These are phyloP conservation scores for Kodamaea jinghongensis DNA, from an alignment of 805 yeast species.

Conservation along the genomic window DNA sequence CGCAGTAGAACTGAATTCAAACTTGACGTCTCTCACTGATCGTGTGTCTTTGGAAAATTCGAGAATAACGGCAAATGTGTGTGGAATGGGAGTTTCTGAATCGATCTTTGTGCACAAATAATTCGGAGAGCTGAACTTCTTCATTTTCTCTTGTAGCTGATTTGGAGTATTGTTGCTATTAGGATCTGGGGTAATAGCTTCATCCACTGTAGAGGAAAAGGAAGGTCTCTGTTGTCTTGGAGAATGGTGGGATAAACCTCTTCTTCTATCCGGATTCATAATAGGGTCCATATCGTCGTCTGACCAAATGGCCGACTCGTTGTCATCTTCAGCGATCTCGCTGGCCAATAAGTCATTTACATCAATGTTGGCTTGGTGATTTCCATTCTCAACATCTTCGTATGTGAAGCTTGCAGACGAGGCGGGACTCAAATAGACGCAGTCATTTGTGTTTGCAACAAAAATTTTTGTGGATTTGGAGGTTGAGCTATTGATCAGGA, in stretches of 20 bases:
- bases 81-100: constrained; percentile 44
- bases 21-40: constrained; percentile 33
- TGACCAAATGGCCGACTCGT: constrained; percentile 12
- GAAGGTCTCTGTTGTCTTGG: constrained; percentile 1
- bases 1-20: constrained; percentile 44
- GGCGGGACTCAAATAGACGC: constrained; percentile 40
- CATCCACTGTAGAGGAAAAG: not conserved
- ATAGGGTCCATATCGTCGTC: constrained; percentile 13
- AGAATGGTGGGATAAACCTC: not conserved
- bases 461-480: constrained; percentile 30
- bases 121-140: constrained; percentile 31
- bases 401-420: constrained; percentile 39
- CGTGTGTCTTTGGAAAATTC: constrained; percentile 40
- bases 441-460: constrained; percentile 39
- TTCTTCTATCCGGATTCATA: not conserved
- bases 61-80: constrained; percentile 51
- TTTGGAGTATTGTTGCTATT: constrained; percentile 10
- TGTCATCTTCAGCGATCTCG: constrained; percentile 2
- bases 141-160: constrained; percentile 20
- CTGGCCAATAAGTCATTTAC: constrained; percentile 7
- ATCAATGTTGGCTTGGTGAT: constrained; percentile 6
- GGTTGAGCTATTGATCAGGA: constrained; percentile 17
- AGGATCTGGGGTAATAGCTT: constrained; percentile 10
- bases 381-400: constrained; percentile 43
- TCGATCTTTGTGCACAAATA: constrained; percentile 37